Base-by-base conservation (phyloP, 1,139 yeast species). In the Suhomyces kunorum region DNA sequence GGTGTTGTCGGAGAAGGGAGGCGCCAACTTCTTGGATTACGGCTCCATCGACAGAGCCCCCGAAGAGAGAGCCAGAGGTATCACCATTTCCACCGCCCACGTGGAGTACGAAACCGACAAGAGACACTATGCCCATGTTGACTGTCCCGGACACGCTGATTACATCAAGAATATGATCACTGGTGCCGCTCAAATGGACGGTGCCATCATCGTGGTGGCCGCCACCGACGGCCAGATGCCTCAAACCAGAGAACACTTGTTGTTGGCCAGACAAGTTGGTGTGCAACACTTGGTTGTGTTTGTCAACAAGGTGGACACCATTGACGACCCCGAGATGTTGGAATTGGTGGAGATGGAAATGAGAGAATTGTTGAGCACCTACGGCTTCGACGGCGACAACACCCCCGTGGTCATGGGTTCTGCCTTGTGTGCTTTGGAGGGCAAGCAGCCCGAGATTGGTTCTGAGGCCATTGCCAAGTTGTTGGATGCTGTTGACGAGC, bases 211-310 rank as follows among this genome's bases (percentile, higher is more conserved):
- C 74, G 98, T 92, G 52, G 98, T 92, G 68, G 98, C 98, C 61
- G 98, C 98, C 51, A 78, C 96, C 46, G 98, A 92, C 63, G 98
- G 98, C 63, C 96, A 90, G 74, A 92, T 92, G 98, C 98, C 97
- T 63, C 98, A 92, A 78, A 94, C 98, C 56, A 87, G 97, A 77
- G 98, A 92, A 76, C 98, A 92, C 74, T 78, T 92, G 76, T 76
- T 92, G 69, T 83, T 92, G 63, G 98, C 98, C 50, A 89, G 98
- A 79, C 98, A 92, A 78, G 98, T 92, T 64, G 99, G 99, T 80
- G 96, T 92, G 55, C 95, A 92, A 74, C 80, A 89, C 72, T 81
- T 92, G 66, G 97, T 92, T 68, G 99, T 92, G 40, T 92, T 87
- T 58, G 98, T 94, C 49, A 92, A 92, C 85, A 92, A 92, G 78